Conservation (phyloP, 2,329 filamentous ascomycete genomes). For the Cordyceps farinosa region DNA sequence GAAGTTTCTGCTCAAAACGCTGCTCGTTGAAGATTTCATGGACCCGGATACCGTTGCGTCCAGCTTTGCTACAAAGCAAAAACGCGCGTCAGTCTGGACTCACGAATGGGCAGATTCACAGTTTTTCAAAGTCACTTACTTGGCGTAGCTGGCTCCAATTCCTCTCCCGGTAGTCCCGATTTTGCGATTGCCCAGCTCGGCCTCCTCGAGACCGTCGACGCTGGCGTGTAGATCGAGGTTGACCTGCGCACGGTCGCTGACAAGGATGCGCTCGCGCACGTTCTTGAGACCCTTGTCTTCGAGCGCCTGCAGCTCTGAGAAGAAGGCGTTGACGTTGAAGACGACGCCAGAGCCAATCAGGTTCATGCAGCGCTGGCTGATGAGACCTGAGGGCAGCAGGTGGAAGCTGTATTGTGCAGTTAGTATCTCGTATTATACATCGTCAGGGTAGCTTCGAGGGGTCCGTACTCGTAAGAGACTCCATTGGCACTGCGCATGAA, state of each 20-base stretch:
- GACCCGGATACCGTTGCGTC: conserved; percentile 62
- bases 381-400: conserved; percentile 65
- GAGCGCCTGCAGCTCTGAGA: conserved; percentile 39
- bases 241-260: conserved; percentile 61
- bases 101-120: background rate
- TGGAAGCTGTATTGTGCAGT: conserved; percentile 47
- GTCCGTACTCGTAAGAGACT: conserved; percentile 34
- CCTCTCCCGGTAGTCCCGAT: conserved; percentile 34
- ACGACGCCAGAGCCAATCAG: conserved; percentile 69
- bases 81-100: background rate
- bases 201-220: conserved; percentile 67
- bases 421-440: conserved; percentile 17
- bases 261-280: conserved; percentile 51
- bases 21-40: conserved; percentile 65
- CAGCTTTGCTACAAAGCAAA: conserved; percentile 15
- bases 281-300: conserved; percentile 36
- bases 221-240: conserved; percentile 62
- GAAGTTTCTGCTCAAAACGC: conserved; percentile 63
- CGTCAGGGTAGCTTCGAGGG: background rate
- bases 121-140: background rate
- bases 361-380: conserved; percentile 63
- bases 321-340: conserved; percentile 54
- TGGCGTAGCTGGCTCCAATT: conserved; percentile 36
- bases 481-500: conserved; percentile 26
- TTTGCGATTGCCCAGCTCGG: conserved; percentile 40